Percentiles rank a stretch among this genome's conserved stretches.
Conservation (phyloP, 331 rosid genomes). For the Dryas integrifolia region DNA sequence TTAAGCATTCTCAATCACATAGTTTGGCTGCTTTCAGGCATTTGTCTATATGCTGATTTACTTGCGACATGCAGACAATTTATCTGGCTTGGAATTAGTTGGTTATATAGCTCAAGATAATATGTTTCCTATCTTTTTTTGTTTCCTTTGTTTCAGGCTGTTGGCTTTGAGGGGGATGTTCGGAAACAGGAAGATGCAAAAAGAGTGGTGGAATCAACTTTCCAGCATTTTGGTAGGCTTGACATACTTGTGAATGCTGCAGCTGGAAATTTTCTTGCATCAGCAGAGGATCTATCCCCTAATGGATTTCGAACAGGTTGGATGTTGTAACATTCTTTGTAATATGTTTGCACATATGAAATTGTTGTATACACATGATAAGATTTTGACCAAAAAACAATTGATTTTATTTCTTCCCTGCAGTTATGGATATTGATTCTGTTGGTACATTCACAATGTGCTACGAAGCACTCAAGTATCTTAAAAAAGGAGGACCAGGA, state of each 20-base stretch:
- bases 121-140: neutral
- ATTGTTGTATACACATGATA: neutral
- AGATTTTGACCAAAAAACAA: neutral
- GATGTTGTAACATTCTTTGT: neutral
- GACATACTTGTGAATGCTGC: conserved; percentile 89
- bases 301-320: conserved; percentile 97
- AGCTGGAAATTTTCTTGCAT: conserved; percentile 79
- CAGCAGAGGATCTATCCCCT: conserved; percentile 88
- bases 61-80: neutral
- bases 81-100: neutral
- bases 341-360: neutral
- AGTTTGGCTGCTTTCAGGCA: neutral
- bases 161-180: conserved; percentile 84
- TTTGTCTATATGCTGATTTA: conserved; percentile 1
- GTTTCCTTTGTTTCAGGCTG: conserved; percentile 42
- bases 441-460: conserved; percentile 99
- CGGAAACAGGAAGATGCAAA: conserved; percentile 87
- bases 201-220: conserved; percentile 64
- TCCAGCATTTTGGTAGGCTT: conserved; percentile 64
- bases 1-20: neutral
- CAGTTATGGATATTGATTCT: conserved; percentile 94
- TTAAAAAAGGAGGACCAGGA: conserved; percentile 87
- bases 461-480: conserved; percentile 78
- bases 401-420: conserved; percentile 27
- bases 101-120: neutral